A percentile compares a stretch with the other conserved stretches of the same genome.
Conservation (phyloP, 2,329 filamentous ascomycete genomes). For the Botrytis tulipae region DNA sequence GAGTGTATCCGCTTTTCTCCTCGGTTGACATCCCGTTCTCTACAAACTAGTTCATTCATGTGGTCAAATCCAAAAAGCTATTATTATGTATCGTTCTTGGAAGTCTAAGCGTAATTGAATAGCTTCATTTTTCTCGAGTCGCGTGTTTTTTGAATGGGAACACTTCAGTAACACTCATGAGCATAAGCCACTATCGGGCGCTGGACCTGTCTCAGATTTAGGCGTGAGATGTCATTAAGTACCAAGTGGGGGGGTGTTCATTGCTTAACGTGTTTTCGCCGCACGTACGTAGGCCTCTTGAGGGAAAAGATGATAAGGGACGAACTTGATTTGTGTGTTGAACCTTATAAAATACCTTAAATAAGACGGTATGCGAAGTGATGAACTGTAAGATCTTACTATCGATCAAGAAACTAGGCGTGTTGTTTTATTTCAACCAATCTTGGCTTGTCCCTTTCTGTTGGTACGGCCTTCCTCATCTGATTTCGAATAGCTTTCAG, state of each 20-base stretch:
- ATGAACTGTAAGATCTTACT: neutral
- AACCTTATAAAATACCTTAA: neutral
- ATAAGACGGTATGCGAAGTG: too few species aligned
- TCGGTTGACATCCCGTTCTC: neutral
- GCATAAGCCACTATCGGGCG: constrained; percentile 2
- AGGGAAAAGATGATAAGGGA: neutral
- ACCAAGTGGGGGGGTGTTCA: neutral
- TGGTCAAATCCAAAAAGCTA: neutral
- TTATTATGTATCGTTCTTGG: neutral
- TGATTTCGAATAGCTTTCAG: neutral
- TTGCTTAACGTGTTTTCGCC: neutral
- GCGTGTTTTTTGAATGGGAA: neutral
- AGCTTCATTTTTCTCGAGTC: neutral
- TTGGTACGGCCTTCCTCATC: neutral
- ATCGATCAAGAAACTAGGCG: neutral
- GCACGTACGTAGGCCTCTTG: neutral
- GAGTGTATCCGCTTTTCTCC: neutral
- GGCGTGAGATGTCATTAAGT: neutral
- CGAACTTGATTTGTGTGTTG: neutral
- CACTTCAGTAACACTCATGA: neutral
- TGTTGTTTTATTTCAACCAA: neutral
- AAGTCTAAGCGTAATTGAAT: neutral
- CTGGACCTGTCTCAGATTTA: neutral
- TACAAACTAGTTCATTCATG: neutral
- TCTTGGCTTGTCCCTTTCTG: neutral